Conservation (phyloP, 257 asterid genomes). For the Vinca minor region DNA sequence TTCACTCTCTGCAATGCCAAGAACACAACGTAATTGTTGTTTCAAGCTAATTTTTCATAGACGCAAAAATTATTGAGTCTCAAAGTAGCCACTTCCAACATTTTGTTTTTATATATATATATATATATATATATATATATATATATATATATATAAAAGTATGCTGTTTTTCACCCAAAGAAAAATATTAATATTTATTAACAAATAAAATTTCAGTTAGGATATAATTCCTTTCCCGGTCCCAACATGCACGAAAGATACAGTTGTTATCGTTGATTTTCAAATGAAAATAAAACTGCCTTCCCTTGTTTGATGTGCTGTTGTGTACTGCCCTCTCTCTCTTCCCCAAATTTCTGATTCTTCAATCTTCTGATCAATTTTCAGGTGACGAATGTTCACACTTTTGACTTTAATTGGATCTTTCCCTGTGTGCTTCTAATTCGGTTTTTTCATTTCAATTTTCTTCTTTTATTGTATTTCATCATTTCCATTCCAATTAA, state of each 20-base stretch:
- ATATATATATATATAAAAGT: no score
- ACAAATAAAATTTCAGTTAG: no score
- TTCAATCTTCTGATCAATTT: conserved; percentile 9
- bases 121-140: no score
- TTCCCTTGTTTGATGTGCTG: not conserved
- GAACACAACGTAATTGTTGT: no score
- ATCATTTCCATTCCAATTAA: not conserved
- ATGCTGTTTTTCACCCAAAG: no score
- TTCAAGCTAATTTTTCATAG: no score
- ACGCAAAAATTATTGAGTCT: no score
- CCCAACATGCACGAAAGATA: conserved; percentile 7
- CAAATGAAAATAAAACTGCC: not conserved
- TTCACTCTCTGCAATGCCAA: no score
- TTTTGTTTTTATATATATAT: no score
- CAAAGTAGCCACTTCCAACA: no score
- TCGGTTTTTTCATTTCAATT: not conserved
- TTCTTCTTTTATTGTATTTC: not conserved
- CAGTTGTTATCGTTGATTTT: conserved; percentile 4
- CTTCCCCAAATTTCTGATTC: not conserved
- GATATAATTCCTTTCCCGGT: conserved; percentile 3
- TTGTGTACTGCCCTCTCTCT: no score
- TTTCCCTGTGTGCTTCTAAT: not conserved
- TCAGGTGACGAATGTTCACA: not conserved
- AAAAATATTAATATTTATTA: no score
- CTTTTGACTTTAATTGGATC: conserved; percentile 1